These are phyloP conservation scores for Trematosphaeria pertusa DNA, from an alignment of 2,329 filamentous ascomycete species.

Conservation along the genomic window DNA sequence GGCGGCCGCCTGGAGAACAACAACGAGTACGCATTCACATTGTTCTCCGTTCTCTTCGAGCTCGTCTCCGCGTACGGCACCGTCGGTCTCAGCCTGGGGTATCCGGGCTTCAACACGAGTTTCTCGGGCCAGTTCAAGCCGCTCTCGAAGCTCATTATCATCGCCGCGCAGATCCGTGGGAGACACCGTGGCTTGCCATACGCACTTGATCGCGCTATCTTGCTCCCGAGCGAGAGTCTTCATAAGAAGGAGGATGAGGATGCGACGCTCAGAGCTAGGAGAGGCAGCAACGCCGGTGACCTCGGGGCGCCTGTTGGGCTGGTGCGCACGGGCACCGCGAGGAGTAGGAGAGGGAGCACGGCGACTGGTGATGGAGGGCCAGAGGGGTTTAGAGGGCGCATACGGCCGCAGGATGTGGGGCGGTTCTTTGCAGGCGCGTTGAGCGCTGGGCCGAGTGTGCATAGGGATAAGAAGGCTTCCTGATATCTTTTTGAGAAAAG, in stretches of 20 bases:
- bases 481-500: neutral
- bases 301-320: conserved; percentile 17
- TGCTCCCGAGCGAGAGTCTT: conserved; percentile 70
- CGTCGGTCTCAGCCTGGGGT: conserved; percentile 88
- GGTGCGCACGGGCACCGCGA: conserved; percentile 27
- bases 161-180: conserved; percentile 71
- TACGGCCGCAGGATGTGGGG: conserved; percentile 16
- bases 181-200: conserved; percentile 71
- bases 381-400: conserved; percentile 10
- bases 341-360: conserved; percentile 12
- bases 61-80: conserved; percentile 69
- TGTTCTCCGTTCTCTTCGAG: conserved; percentile 55
- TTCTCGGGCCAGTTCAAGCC: conserved; percentile 83
- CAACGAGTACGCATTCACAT: conserved; percentile 60
- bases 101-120: conserved; percentile 75
- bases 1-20: conserved; percentile 70
- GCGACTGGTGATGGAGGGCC: conserved; percentile 10
- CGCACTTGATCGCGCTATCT: conserved; percentile 72
- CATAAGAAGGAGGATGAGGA: conserved; percentile 66
- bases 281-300: conserved; percentile 33
- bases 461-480: conserved; percentile 27
- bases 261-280: conserved; percentile 51
- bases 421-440: conserved; percentile 35
- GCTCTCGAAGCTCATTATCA: conserved; percentile 70
- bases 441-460: conserved; percentile 38